Conservation (phyloP, 371 early-diverging fungal genomes). For the Mucor saturninus region DNA sequence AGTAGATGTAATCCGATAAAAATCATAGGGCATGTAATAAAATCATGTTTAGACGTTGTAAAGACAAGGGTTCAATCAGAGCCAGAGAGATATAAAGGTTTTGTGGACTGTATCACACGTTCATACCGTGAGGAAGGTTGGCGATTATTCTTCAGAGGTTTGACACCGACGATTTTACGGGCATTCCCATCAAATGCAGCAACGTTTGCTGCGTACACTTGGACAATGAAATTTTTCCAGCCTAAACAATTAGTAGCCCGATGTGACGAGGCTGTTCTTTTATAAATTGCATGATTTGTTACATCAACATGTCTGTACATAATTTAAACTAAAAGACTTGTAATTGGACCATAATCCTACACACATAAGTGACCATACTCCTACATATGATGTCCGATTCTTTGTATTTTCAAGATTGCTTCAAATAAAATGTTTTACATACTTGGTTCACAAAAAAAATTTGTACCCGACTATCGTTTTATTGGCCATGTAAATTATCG, state of each 20-base stretch:
- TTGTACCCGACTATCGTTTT: conserved; percentile 7
- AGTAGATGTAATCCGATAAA: neutral
- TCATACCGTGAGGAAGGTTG: conserved; percentile 68
- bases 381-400: too few species aligned
- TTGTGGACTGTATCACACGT: conserved; percentile 54
- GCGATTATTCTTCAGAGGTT: conserved; percentile 70
- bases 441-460: too few species aligned
- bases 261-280: conserved; percentile 16
- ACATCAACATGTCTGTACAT: too few species aligned
- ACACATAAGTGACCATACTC: too few species aligned
- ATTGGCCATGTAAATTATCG: conserved; percentile 11
- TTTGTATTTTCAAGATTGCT: too few species aligned
- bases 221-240: conserved; percentile 52
- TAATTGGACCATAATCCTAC: too few species aligned
- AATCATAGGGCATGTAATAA: neutral
- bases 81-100: conserved; percentile 59
- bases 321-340: too few species aligned
- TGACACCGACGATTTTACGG: conserved; percentile 78
- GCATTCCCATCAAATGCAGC: conserved; percentile 90
- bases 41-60: conserved; percentile 65
- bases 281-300: conserved; percentile 1
- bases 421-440: too few species aligned
- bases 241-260: conserved; percentile 5
- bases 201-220: conserved; percentile 71
- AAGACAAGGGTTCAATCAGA: conserved; percentile 79